Evolutionary conservation across 2,329 filamentous ascomycete genomes (phyloP).

Genomic region (Aspergillus amoenus): DNA sequence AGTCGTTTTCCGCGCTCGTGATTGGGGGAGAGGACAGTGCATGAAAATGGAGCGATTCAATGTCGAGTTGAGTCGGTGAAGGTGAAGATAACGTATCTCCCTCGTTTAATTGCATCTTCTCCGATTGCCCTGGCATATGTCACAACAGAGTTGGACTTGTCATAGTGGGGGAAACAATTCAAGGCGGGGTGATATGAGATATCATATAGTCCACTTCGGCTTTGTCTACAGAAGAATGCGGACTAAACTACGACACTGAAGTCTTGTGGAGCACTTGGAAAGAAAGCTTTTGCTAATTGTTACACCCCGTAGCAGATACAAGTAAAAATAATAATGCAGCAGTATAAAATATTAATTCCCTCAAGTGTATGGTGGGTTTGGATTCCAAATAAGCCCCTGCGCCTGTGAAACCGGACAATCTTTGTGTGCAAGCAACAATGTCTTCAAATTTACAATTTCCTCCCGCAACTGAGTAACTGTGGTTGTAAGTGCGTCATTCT

Average conservation of each 20-base stretch:
- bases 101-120: no score
- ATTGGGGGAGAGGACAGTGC: no score
- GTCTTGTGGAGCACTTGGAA: not conserved
- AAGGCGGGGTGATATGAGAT: not conserved
- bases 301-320: constrained; percentile 4
- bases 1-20: no score
- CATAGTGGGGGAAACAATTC: not conserved
- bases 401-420: constrained; percentile 91
- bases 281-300: constrained; percentile 7
- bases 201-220: not conserved
- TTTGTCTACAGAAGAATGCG: not conserved
- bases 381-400: constrained; percentile 60
- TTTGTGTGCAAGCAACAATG: constrained; percentile 87
- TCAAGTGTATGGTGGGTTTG: constrained; percentile 13
- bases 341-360: constrained; percentile 6
- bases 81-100: not conserved
- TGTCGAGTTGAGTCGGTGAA: not conserved
- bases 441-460: constrained; percentile 94
- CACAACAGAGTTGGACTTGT: not conserved
- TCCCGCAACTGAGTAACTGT: constrained; percentile 84
- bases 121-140: not conserved
- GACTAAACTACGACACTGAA: not conserved
- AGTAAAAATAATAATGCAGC: not conserved
- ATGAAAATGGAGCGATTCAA: no score
- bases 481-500: constrained; percentile 82